Conservation (phyloP, 2,329 filamentous ascomycete species). For the Immersiporthe knoxdaviesiana region DNA sequence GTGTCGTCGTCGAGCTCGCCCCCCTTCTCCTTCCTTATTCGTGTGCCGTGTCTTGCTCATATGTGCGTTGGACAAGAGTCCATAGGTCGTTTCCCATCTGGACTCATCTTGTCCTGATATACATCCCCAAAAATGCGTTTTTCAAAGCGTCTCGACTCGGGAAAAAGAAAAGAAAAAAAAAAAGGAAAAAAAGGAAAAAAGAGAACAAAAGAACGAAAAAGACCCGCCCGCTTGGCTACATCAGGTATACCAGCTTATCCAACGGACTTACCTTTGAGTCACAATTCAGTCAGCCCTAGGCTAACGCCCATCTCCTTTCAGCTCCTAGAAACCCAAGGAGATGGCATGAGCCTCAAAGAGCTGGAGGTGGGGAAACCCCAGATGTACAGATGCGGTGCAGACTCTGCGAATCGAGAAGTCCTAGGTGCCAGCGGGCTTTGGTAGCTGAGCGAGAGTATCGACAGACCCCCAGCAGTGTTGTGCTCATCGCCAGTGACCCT, state of each 20-base stretch:
- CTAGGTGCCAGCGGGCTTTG: too few relatives aligned
- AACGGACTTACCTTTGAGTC: too few relatives aligned
- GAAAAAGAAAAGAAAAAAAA: not conserved
- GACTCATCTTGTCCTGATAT: not conserved
- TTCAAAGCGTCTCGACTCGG: not conserved
- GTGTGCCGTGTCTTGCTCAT: not conserved
- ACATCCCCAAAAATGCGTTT: not conserved
- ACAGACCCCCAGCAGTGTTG: not conserved
- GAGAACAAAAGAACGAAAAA: too few relatives aligned
- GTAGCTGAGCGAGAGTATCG: not conserved
- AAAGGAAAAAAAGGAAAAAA: too few relatives aligned
- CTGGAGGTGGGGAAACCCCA: too few relatives aligned
- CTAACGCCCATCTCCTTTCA: too few relatives aligned
- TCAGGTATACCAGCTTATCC: not conserved
- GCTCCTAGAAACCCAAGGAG: too few relatives aligned
- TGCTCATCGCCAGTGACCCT: constrained; percentile 81
- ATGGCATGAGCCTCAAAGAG: too few relatives aligned
- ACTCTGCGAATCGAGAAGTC: too few relatives aligned
- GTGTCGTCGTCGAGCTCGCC: not conserved
- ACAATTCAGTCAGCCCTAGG: too few relatives aligned
- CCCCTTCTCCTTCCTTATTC: not conserved
- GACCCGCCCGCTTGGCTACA: not conserved
- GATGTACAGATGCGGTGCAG: too few relatives aligned
- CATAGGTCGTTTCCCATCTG: not conserved
- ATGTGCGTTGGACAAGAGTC: not conserved